Percentiles rank a stretch among this genome's conserved stretches.
Evolutionary conservation across 164 flowering plant genomes (phyloP).

Genomic region (Euptelea pleiosperma): DNA sequence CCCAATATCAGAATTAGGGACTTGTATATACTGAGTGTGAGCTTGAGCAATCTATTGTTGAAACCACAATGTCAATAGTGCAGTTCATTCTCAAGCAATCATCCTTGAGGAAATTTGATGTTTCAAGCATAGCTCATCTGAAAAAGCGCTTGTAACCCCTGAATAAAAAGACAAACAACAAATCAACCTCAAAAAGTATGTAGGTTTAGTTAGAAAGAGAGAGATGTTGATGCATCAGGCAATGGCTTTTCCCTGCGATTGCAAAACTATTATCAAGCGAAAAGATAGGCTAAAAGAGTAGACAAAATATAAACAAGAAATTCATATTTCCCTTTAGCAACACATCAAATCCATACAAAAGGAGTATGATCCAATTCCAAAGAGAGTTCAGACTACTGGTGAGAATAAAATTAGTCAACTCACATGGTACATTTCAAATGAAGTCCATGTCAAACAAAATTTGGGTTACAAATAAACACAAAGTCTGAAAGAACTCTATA

Average conservation of each 20-base stretch:
- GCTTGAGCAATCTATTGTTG: constrained; percentile 48
- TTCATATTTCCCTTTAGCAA: neutral
- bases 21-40: constrained; percentile 43
- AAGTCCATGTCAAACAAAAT: neutral
- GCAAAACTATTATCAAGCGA: no score
- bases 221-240: neutral
- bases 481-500: neutral
- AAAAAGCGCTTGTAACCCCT: constrained; percentile 92
- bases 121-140: constrained; percentile 57
- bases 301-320: neutral
- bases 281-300: no score
- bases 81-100: constrained; percentile 61
- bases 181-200: neutral
- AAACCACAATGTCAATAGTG: constrained; percentile 71
- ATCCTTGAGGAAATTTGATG: constrained; percentile 78
- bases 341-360: neutral
- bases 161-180: constrained; percentile 3
- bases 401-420: neutral
- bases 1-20: no score
- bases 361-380: neutral
- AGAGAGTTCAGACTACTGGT: neutral
- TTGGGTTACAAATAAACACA: no score
- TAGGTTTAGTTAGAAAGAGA: neutral
- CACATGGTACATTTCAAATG: neutral
- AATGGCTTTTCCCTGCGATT: neutral